A percentile compares a stretch with the other conserved stretches of the same genome.
phyloP scores from a whole-genome alignment of 2,329 filamentous ascomycete genomes.

The Fusarium pininemorale region DNA sequence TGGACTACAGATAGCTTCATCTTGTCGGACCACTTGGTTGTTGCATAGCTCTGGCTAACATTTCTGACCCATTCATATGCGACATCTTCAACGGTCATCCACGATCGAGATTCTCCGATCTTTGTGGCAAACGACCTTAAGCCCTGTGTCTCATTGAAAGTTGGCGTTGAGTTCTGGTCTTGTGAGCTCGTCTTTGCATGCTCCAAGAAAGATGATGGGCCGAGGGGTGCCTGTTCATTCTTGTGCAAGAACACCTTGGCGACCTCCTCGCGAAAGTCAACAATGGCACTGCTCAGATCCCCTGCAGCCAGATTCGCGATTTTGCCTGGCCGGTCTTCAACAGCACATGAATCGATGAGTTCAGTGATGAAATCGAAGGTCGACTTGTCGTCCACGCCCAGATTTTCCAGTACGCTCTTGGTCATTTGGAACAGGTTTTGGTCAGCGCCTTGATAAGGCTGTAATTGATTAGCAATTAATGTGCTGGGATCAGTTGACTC shows the following conservation, averaged over 20 bases:
- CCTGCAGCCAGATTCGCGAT: conserved; percentile 56
- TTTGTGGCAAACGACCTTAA: conserved; percentile 61
- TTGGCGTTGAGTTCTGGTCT: conserved; percentile 55
- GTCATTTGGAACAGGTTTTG: conserved; percentile 64
- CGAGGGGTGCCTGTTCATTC: conserved; percentile 60
- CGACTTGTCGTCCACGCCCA: conserved; percentile 61
- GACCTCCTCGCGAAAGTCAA: conserved; percentile 62
- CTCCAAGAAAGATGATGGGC: conserved; percentile 70
- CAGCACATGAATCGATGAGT: conserved; percentile 61
- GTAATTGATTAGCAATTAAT: conserved; percentile 63
- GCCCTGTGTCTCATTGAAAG: conserved; percentile 63
- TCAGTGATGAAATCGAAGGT: conserved; percentile 58
- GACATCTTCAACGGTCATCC: conserved; percentile 65
- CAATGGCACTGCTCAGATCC: conserved; percentile 60
- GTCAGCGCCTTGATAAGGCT: conserved; percentile 66
- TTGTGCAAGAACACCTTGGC: conserved; percentile 63
- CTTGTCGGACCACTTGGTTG: conserved; percentile 65
- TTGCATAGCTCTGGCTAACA: conserved; percentile 61
- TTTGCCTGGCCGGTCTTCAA: conserved; percentile 61
- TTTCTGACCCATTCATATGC: conserved; percentile 66
- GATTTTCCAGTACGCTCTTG: conserved; percentile 63
- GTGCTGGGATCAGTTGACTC: conserved; percentile 63
- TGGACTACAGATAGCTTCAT: conserved; percentile 67
- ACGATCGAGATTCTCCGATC: conserved; percentile 54
- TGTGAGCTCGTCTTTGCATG: conserved; percentile 67